Conservation (phyloP, 768 basidiomycete genomes). For the Candolleomyces aberdarensis region DNA sequence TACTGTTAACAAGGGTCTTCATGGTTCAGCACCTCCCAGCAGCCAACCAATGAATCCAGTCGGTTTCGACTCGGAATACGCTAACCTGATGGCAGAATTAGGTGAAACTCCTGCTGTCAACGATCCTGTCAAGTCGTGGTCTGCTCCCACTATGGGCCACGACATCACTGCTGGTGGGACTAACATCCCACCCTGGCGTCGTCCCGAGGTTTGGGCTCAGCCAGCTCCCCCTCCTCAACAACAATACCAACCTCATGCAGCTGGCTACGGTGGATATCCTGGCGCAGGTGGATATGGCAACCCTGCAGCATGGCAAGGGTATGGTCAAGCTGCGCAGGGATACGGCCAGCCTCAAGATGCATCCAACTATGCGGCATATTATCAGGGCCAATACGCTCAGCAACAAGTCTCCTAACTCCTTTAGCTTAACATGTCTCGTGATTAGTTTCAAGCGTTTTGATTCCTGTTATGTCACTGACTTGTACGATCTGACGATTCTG, state of each 20-base stretch:
- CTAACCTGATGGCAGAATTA: constrained; percentile 95
- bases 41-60: constrained; percentile 54
- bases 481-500: too few relatives aligned
- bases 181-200: constrained; percentile 88
- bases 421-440: too few relatives aligned
- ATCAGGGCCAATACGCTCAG: constrained; percentile 84
- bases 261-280: constrained; percentile 38
- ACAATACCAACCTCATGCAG: constrained; percentile 63
- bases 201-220: constrained; percentile 81
- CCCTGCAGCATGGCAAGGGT: constrained; percentile 45
- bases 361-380: constrained; percentile 81
- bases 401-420: constrained; percentile 47
- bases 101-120: constrained; percentile 70
- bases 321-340: constrained; percentile 34
- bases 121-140: constrained; percentile 56
- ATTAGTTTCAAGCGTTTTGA: too few relatives aligned
- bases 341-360: constrained; percentile 67
- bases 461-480: too few relatives aligned
- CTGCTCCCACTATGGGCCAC: constrained; percentile 45
- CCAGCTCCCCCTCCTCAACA: constrained; percentile 42
- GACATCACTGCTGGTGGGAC: constrained; percentile 73
- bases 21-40: constrained; percentile 45
- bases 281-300: constrained; percentile 43
- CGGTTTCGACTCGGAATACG: constrained; percentile 97
- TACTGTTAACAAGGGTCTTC: constrained; percentile 88